phyloP scores from a whole-genome alignment of 306 rosid genomes.

The Benincasa hispida region DNA sequence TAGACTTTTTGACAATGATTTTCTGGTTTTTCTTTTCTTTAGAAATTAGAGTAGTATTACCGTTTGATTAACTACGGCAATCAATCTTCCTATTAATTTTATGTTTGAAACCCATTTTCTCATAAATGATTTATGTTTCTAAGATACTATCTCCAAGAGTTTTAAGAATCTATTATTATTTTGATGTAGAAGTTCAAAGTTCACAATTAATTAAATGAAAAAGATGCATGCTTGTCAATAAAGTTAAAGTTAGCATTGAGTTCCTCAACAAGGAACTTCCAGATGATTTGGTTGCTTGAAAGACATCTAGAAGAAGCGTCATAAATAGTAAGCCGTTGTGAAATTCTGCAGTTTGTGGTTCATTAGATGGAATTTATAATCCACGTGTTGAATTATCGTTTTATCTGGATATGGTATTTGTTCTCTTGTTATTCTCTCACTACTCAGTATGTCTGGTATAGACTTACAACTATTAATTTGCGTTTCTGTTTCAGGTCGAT shows the following conservation, averaged over 20 bases:
- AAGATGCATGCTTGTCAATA: background rate
- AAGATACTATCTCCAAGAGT: background rate
- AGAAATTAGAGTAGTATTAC: background rate
- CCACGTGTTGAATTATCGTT: background rate
- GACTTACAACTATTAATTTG: background rate
- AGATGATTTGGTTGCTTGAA: background rate
- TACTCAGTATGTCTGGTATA: background rate
- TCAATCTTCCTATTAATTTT: background rate
- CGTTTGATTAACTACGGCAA: background rate
- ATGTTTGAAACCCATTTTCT: background rate
- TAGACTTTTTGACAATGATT: background rate
- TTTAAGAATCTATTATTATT: background rate
- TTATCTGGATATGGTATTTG: background rate
- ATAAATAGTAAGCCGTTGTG: background rate
- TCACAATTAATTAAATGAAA: background rate
- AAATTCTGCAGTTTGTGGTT: background rate
- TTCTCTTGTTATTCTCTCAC: background rate
- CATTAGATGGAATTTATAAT: background rate
- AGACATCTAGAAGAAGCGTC: background rate
- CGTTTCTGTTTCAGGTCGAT: conserved; percentile 59
- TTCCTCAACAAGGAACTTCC: background rate
- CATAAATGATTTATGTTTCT: background rate
- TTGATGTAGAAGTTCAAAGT: background rate
- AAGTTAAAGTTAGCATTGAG: background rate
- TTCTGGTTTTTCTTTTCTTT: background rate